phyloP scores from a whole-genome alignment of 352 stramenopile genomes.

The Globisporangium parvum region DNA sequence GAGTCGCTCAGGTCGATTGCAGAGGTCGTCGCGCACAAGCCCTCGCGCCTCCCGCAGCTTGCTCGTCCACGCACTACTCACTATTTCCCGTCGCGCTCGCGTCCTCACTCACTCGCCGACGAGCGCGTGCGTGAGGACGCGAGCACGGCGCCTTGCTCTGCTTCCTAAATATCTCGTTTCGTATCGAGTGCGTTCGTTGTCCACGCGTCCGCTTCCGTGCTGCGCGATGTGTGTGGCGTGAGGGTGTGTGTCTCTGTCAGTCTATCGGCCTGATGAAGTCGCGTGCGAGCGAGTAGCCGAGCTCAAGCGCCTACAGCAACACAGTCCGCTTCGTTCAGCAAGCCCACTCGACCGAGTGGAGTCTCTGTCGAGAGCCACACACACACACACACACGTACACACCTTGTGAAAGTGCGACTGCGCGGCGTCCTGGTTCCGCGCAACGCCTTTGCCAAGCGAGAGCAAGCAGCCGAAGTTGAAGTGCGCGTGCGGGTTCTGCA shows the following conservation, averaged over 20 bases:
- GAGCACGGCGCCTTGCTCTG: background rate
- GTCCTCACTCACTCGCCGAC: too few relatives aligned
- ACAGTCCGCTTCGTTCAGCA: too few relatives aligned
- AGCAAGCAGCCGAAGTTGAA: slow-evolving; percentile 78
- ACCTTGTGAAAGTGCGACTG: slow-evolving; percentile 58
- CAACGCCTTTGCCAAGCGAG: slow-evolving; percentile 52
- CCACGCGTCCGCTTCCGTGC: too few relatives aligned
- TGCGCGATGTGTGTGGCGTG: too few relatives aligned
- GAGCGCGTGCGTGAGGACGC: background rate
- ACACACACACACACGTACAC: too few relatives aligned
- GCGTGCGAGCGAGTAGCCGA: slow-evolving; percentile 52
- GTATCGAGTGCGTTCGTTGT: background rate
- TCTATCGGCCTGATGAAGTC: slow-evolving; percentile 34
- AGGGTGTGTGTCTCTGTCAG: too few relatives aligned
- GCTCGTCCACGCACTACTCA: too few relatives aligned
- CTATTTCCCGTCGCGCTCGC: too few relatives aligned
- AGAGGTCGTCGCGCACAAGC: too few relatives aligned
- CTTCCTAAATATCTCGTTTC: background rate
- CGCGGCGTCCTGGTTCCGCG: slow-evolving; percentile 44
- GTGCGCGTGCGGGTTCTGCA: slow-evolving; percentile 50
- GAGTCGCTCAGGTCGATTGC: too few relatives aligned
- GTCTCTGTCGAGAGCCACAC: slow-evolving; percentile 1
- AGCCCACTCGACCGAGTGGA: too few relatives aligned
- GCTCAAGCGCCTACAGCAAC: slow-evolving; percentile 27
- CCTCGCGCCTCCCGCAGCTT: too few relatives aligned